A percentile compares a stretch with the other conserved stretches of the same genome.
Evolutionary conservation across 2,329 filamentous ascomycete species (phyloP).

Genomic region (Aspergillus japonicus): DNA sequence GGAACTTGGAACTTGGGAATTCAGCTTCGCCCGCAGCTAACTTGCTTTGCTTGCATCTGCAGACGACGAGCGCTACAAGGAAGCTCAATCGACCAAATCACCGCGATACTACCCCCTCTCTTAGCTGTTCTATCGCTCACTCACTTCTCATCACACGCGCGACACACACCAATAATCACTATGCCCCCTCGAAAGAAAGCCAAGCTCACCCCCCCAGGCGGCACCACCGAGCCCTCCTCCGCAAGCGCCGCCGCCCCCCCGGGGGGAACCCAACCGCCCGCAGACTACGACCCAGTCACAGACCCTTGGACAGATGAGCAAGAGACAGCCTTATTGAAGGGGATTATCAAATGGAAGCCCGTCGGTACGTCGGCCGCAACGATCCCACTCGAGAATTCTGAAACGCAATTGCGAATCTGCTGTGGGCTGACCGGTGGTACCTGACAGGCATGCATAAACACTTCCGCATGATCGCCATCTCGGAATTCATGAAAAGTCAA

Average conservation of each 20-base stretch:
- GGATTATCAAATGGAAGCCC: slow-evolving; percentile 93
- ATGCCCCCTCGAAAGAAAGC: slow-evolving; percentile 62
- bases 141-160: background rate
- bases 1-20: background rate
- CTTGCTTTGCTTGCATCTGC: too few relatives aligned
- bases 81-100: background rate
- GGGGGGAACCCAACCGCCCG: slow-evolving; percentile 36
- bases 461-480: slow-evolving; percentile 86
- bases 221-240: slow-evolving; percentile 29
- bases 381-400: background rate
- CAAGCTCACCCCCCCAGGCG: slow-evolving; percentile 43
- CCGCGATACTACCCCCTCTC: too few relatives aligned
- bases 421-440: background rate
- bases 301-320: slow-evolving; percentile 96
- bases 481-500: slow-evolving; percentile 74
- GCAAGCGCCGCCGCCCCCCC: slow-evolving; percentile 30
- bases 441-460: slow-evolving; percentile 78
- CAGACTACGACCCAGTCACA: slow-evolving; percentile 53
- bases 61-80: background rate
- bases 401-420: background rate
- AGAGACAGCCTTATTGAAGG: slow-evolving; percentile 87
- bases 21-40: background rate
- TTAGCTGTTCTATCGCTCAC: background rate
- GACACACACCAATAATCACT: background rate
- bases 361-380: slow-evolving; percentile 60